Base-by-base conservation (phyloP, 176 grass and related monocot species). In the Ensete ventricosum region DNA sequence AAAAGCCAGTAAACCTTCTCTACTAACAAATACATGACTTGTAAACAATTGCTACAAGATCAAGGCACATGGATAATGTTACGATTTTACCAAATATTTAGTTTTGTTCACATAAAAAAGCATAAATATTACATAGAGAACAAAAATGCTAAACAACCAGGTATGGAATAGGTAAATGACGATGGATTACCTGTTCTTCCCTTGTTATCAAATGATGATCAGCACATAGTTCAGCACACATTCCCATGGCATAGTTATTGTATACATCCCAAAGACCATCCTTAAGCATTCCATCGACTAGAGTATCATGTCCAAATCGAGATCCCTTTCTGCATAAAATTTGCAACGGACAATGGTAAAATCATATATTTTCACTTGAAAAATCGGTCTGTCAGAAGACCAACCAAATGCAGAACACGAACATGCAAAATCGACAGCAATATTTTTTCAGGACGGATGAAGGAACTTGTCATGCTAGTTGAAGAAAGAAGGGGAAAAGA, bases 181-280 rank as follows among this genome's bases (percentile, higher is more conserved):
- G 2, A 34, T 49, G 24, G 14, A 34, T 70, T 64, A 96, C 92
- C 89, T 96, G 92, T 13, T 96, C 89, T 86, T 92, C 92, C 79
- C 83, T 90, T 73, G 92, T 96, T 53, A 96, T 79, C 23, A 81
- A 66, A 79, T 96, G 87, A 74, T 92, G 87, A 59, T 96, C 89
- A 87, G 92, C 89, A 88, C 89, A 96, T 73, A 96, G 74, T 82
- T 96, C 92, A 13, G 89, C 92, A 71, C 92, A 96, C 23, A 84
- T 89, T 74, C 92, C 92, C 92, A 96, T 96, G 53, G 85, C 89
- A 84, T 20, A 96, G 78, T 96, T 87, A 81, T 62, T 79, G 8
- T 96, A 92, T 62, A 75, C 92, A 81, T 96, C 92, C 93, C 92
- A 96, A 84, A 96, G 89, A 20, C 92, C 89, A 76, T 96, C 92